Base-by-base conservation (phyloP, 345 rosid species). In the Noccaea bulbosa region DNA sequence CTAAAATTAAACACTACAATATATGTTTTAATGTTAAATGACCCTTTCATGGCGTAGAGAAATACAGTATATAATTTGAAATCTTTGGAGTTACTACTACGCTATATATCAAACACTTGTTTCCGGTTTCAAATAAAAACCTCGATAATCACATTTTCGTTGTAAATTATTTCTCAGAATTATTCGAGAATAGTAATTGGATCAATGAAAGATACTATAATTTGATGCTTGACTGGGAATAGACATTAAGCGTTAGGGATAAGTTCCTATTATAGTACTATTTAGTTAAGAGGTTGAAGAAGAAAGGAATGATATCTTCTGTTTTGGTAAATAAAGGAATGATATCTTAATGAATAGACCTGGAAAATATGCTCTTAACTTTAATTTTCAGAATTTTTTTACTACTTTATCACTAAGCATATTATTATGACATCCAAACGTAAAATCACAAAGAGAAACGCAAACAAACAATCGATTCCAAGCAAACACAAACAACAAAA, bases 331-430 rank as follows among this genome's bases (percentile, higher is more conserved):
- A 47, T 34, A 64, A 72, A 54, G 59, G 77, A 64, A 72, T 56
- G 71, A 65, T 65, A 73, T 73, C 71, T 73, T 65, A 73, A 1
- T 55, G 65, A 65, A 65, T 65, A 65, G 35, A 73, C 65, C 65
- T 30, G 71, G 30, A 65, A 39, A 65, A 65, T 65, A 73, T 73
- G 57, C 71, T 57, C 16, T 32, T 47, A 37, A 14, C 41, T 56
- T 12, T 38, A 47, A 47, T 47, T 56, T 39, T 27, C 65, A 48
- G 71, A 65, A 56, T 65, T 65, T 5, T 65, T 41, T 56, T 44
- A 65, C 56, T 27, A 27, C 52, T 38, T 56, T 46, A 16, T 48
- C 22, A 20, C 22, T 20, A 20, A 20, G 30, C 30, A 27, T 27
- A 4, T 27, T 35, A 35, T 35, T 35, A 6, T 34, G 7, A 34